These are phyloP conservation scores for Gossypium anomalum DNA, from an alignment of 345 rosid genomes.

Conservation along the genomic window DNA sequence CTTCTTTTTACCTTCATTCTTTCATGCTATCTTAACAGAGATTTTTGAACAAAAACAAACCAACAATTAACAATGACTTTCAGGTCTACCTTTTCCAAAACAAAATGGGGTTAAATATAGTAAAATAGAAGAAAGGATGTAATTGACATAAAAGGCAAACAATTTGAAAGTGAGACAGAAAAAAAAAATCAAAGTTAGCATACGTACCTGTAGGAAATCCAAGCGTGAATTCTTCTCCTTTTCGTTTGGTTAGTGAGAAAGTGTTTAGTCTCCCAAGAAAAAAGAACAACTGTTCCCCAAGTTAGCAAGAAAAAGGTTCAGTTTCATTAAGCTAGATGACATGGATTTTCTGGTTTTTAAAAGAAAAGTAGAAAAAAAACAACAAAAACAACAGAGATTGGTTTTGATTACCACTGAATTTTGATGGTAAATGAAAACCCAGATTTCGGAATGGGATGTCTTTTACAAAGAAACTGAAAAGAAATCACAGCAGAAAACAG, in stretches of 20 bases:
- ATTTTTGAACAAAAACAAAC: background rate
- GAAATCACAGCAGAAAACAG: background rate
- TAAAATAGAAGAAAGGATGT: background rate
- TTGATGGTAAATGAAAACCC: background rate
- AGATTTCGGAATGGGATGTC: background rate
- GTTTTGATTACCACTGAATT: background rate
- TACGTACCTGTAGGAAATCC: background rate
- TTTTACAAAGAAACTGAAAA: background rate
- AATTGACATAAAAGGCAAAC: background rate
- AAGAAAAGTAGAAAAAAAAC: background rate
- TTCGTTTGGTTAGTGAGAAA: constrained; percentile 2
- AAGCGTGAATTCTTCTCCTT: background rate
- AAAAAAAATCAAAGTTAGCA: background rate
- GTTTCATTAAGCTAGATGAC: background rate
- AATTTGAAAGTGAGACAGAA: background rate
- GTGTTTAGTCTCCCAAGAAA: background rate
- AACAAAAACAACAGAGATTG: background rate
- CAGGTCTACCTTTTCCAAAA: background rate
- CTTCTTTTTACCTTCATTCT: background rate
- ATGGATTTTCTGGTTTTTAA: background rate
- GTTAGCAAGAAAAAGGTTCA: background rate
- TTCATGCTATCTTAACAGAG: background rate
- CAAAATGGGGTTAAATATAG: background rate
- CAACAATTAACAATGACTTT: background rate
- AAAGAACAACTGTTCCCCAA: background rate